Base-by-base conservation (phyloP, 371 early-diverging fungal genomes). In the Fennellomyces sp. region DNA sequence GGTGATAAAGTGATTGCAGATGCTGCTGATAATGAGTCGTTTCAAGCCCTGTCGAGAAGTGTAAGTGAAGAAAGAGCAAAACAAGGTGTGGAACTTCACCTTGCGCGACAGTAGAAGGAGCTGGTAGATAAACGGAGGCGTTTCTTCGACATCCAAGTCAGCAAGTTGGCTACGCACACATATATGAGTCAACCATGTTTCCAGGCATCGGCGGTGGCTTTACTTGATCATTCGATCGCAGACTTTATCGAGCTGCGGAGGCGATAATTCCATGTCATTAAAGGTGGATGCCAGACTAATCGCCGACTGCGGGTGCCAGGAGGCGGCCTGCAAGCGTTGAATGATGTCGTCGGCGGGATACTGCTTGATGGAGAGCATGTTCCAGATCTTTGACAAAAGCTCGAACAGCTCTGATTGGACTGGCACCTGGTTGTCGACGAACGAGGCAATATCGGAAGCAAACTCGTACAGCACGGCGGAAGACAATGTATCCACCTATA, bases 101-200 rank as follows among this genome's bases (percentile, higher is more conserved):
- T 88, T 88, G 55, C 82, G 69, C 15, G 84, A 84, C 2, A 88
- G 64, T 8, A 84, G 63, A 5, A 88, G 60, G 19, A 88, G 33
- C 47, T 85, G 85, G 56, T 83, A 86, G 12, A 82, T 66, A 51
- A 79, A 70, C 2, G 83, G 81, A 8, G 88, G 88, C 2, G 81
- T 65, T 50, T 82, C 85, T 36, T 84, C 75, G 2, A 80, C 61
- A 48, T 84, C 88, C 7, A 86, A 65, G 0, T 70, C 62, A 25
- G 73, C 63, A 52, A 85, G 61, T 51, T 84, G 78, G 27, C 82
- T 85, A 49, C 12, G 27, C 28, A 13, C 33, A 29, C 28, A 50
- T 41, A 25, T 15, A 33, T 25, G 36, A 19, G 1, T 33, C n/a
- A n/a, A 45, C 11, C 27, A 12, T 5, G 23, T 19, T 12, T 58